phyloP scores from a whole-genome alignment of 192 early-diverging fungal genomes.

The Coemansia furcata region DNA sequence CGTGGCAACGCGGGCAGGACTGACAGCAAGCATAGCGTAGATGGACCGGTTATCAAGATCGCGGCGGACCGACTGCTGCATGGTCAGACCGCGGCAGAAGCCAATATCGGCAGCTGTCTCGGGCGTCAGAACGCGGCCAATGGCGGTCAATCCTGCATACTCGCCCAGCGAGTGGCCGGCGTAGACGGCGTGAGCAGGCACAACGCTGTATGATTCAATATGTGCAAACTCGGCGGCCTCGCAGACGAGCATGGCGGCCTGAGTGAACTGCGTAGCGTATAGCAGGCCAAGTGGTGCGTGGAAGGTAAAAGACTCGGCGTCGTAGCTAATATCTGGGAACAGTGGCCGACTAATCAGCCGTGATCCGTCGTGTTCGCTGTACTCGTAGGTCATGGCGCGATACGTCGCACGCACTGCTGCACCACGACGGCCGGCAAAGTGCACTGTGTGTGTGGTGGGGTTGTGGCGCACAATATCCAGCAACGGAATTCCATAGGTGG shows the following conservation, averaged over 20 bases:
- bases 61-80: slow-evolving; percentile 91
- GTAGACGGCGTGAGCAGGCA: slow-evolving; percentile 82
- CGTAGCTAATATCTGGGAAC: slow-evolving; percentile 86
- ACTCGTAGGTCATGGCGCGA: slow-evolving; percentile 89
- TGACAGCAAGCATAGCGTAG: slow-evolving; percentile 96
- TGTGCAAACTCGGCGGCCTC: slow-evolving; percentile 90
- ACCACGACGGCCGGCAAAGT: slow-evolving; percentile 54
- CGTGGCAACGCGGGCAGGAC: slow-evolving; percentile 81
- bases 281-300: slow-evolving; percentile 82
- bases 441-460: slow-evolving; percentile 54
- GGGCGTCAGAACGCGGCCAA: slow-evolving; percentile 83
- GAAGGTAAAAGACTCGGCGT: slow-evolving; percentile 84
- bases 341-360: slow-evolving; percentile 73
- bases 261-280: slow-evolving; percentile 93
- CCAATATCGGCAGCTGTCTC: slow-evolving; percentile 86
- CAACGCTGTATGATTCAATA: slow-evolving; percentile 83
- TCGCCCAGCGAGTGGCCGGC: slow-evolving; percentile 96
- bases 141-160: slow-evolving; percentile 86
- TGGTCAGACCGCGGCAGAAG: slow-evolving; percentile 98
- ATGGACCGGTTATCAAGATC: slow-evolving; percentile 83
- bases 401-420: slow-evolving; percentile 55
- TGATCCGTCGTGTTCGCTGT: slow-evolving; percentile 66
- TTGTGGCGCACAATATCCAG: slow-evolving; percentile 54
- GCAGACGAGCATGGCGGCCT: slow-evolving; percentile 87
- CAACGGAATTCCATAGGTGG: slow-evolving; percentile 66